Conservation (phyloP, 306 rosid genomes). For the Begonia masoniana region DNA sequence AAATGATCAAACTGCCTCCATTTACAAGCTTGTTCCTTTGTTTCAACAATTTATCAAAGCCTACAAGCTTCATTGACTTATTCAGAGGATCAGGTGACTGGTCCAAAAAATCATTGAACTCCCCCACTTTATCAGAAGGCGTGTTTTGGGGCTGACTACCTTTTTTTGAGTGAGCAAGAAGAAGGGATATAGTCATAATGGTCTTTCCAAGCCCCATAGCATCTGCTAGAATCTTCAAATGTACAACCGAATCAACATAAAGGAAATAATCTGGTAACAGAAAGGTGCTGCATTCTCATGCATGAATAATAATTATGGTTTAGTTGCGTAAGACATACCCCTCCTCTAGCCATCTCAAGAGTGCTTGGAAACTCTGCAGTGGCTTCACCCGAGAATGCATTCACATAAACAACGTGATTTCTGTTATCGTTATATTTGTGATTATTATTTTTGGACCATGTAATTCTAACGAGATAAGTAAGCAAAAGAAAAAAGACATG, state of each 20-base stretch:
- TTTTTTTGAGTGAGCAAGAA: constrained; percentile 52
- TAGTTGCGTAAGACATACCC: constrained; percentile 44
- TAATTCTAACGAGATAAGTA: no score
- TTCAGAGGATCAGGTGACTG: constrained; percentile 26
- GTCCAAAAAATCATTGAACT: constrained; percentile 16
- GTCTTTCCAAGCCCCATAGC: constrained; percentile 99
- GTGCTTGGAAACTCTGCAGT: constrained; percentile 86
- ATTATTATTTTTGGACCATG: no score
- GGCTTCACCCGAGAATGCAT: constrained; percentile 91
- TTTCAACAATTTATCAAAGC: constrained; percentile 57
- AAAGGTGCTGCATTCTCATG: background rate
- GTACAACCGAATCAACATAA: constrained; percentile 17
- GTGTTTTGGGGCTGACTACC: constrained; percentile 31
- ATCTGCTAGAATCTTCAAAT: constrained; percentile 87
- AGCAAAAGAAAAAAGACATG: constrained; percentile 1
- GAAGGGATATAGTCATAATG: constrained; percentile 88
- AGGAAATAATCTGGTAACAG: constrained; percentile 1
- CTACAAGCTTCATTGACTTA: constrained; percentile 36
- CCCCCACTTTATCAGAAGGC: constrained; percentile 33
- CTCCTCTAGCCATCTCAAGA: constrained; percentile 92
- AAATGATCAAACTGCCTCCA: constrained; percentile 76
- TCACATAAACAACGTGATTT: constrained; percentile 57
- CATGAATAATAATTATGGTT: constrained; percentile 6
- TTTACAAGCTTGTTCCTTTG: constrained; percentile 32
- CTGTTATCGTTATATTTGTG: constrained; percentile 6